These are phyloP conservation scores for Saccharomyces jurei DNA, from an alignment of 805 yeast genomes.

Conservation along the genomic window DNA sequence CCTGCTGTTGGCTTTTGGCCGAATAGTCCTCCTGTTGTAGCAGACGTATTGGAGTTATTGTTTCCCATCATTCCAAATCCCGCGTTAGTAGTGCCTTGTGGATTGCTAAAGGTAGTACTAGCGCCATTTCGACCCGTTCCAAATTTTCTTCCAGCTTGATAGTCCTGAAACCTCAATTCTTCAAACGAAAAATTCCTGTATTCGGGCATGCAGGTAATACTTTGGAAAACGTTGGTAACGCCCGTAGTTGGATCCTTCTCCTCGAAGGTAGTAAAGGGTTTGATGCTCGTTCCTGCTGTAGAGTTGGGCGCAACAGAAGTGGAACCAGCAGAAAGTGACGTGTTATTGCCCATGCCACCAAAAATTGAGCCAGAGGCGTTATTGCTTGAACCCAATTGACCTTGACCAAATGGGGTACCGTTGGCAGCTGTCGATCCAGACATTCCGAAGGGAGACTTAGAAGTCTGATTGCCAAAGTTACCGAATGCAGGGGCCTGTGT, in stretches of 20 bases:
- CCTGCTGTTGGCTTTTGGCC: slow-evolving; percentile 25
- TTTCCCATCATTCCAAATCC: slow-evolving; percentile 15
- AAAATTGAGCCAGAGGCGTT: slow-evolving; percentile 15
- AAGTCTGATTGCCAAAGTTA: slow-evolving; percentile 2
- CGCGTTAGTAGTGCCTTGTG: slow-evolving; percentile 4
- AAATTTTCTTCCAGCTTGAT: slow-evolving; percentile 48
- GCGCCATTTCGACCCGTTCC: slow-evolving; percentile 15
- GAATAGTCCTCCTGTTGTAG: slow-evolving; percentile 38
- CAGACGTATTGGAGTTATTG: slow-evolving; percentile 3
- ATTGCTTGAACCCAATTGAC: slow-evolving; percentile 6
- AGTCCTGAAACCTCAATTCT: slow-evolving; percentile 85
- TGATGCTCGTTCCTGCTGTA: slow-evolving; percentile 51
- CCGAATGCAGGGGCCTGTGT: slow-evolving; percentile 2
- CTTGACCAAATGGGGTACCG: slow-evolving; percentile 9
- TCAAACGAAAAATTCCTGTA: slow-evolving; percentile 74
- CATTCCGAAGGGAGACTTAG: slow-evolving; percentile 12
- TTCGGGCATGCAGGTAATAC: slow-evolving; percentile 84
- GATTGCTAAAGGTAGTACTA: slow-evolving; percentile 5
- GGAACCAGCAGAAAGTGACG: slow-evolving; percentile 12
- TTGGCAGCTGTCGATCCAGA: slow-evolving; percentile 34
- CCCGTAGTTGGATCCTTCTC: slow-evolving; percentile 65
- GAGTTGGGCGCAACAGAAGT: slow-evolving; percentile 14
- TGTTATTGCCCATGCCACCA: slow-evolving; percentile 19
- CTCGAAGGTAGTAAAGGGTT: slow-evolving; percentile 58
- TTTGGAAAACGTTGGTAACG: slow-evolving; percentile 55